Evolutionary conservation across 441 rosid genomes (phyloP).

Genomic region (Gossypium lobatum): DNA sequence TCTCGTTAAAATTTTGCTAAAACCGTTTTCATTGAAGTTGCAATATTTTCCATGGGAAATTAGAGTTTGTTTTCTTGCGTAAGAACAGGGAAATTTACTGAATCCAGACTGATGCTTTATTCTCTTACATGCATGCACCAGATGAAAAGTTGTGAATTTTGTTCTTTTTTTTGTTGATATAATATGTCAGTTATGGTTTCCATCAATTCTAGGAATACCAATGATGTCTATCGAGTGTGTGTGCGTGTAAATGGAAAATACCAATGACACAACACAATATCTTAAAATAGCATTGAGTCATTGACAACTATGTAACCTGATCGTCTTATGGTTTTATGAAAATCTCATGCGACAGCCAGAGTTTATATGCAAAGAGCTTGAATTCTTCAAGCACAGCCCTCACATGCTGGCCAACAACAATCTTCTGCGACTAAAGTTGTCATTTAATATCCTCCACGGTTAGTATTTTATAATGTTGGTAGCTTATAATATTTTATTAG

Average conservation of each 20-base stretch:
- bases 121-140: background rate
- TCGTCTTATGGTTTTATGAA: too few species aligned
- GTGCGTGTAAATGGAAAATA: too few species aligned
- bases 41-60: background rate
- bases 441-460: background rate
- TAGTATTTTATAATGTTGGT: too few species aligned
- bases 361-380: too few species aligned
- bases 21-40: background rate
- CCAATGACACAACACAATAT: too few species aligned
- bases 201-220: background rate
- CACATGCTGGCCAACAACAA: background rate
- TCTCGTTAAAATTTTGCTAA: slow-evolving; percentile 15
- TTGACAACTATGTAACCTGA: too few species aligned
- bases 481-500: too few species aligned
- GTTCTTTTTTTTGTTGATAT: background rate
- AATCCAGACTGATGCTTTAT: background rate
- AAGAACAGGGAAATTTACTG: background rate
- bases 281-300: too few species aligned
- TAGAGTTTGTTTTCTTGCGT: background rate
- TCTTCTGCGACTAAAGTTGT: background rate
- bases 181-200: background rate
- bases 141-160: background rate
- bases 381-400: too few species aligned
- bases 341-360: too few species aligned
- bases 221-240: too few species aligned